These are phyloP conservation scores for Gliomastix tumulicola DNA, from an alignment of 2,329 filamentous ascomycete species.

Conservation along the genomic window DNA sequence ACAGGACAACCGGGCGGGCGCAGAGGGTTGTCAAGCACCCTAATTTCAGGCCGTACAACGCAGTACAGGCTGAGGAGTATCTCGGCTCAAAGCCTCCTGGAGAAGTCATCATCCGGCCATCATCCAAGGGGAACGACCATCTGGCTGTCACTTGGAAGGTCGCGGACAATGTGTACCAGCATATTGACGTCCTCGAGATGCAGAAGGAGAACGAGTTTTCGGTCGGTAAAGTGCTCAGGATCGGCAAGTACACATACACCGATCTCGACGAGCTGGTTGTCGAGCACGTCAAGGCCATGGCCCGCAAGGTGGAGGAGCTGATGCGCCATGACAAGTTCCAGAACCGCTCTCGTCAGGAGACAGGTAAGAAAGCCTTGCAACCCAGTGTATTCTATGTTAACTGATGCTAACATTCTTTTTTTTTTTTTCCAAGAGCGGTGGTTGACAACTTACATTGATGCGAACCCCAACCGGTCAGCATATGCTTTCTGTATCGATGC, in stretches of 20 bases:
- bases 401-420: no score
- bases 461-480: slow-evolving; percentile 86
- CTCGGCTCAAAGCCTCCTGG: slow-evolving; percentile 79
- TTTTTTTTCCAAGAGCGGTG: slow-evolving; percentile 63
- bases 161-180: slow-evolving; percentile 90
- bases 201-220: slow-evolving; percentile 97
- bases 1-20: slow-evolving; percentile 74
- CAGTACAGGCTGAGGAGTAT: slow-evolving; percentile 87
- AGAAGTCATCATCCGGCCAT: slow-evolving; percentile 91
- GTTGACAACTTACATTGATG: slow-evolving; percentile 92
- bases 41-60: slow-evolving; percentile 89
- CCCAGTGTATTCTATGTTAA: slow-evolving; percentile 1
- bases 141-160: slow-evolving; percentile 98
- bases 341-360: slow-evolving; percentile 68
- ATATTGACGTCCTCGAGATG: slow-evolving; percentile 93
- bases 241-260: slow-evolving; percentile 86
- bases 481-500: slow-evolving; percentile 95
- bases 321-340: slow-evolving; percentile 94
- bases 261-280: slow-evolving; percentile 97
- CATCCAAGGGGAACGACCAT: slow-evolving; percentile 92
- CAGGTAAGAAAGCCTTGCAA: slow-evolving; percentile 69
- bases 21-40: slow-evolving; percentile 97
- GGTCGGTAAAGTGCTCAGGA: slow-evolving; percentile 76
- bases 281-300: slow-evolving; percentile 96
- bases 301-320: slow-evolving; percentile 94